Conservation (phyloP, 2,329 filamentous ascomycete genomes). For the Chaetomiaceae sp. region DNA sequence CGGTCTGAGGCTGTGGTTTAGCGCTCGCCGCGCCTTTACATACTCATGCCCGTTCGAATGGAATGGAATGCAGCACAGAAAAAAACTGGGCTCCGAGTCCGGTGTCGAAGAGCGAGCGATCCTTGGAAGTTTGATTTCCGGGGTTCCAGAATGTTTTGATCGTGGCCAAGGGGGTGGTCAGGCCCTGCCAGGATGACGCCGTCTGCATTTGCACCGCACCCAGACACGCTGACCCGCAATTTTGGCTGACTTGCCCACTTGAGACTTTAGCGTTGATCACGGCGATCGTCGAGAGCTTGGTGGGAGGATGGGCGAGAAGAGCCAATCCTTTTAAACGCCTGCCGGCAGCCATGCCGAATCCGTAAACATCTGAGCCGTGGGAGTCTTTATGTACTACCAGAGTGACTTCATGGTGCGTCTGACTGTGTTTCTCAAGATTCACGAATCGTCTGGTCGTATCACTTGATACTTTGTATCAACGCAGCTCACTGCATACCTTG, state of each 20-base stretch:
- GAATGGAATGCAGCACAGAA: background rate
- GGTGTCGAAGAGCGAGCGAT: background rate
- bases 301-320: background rate
- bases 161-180: slow-evolving; percentile 13
- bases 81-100: background rate
- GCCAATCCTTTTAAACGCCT: background rate
- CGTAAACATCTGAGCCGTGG: background rate
- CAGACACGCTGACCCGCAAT: no score
- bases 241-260: no score
- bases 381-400: background rate
- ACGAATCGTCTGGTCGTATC: background rate
- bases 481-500: background rate
- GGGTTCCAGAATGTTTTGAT: background rate
- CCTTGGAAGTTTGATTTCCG: background rate
- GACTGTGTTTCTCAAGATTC: background rate
- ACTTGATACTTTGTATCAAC: background rate
- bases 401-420: background rate
- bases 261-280: slow-evolving; percentile 4
- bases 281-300: background rate
- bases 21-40: slow-evolving; percentile 13
- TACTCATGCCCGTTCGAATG: no score
- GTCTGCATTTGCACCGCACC: no score
- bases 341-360: background rate
- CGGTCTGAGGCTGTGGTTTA: background rate
- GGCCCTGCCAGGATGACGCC: slow-evolving; percentile 16